phyloP scores from a whole-genome alignment of 2,329 filamentous ascomycete species.

The Aspergillus sp. region DNA sequence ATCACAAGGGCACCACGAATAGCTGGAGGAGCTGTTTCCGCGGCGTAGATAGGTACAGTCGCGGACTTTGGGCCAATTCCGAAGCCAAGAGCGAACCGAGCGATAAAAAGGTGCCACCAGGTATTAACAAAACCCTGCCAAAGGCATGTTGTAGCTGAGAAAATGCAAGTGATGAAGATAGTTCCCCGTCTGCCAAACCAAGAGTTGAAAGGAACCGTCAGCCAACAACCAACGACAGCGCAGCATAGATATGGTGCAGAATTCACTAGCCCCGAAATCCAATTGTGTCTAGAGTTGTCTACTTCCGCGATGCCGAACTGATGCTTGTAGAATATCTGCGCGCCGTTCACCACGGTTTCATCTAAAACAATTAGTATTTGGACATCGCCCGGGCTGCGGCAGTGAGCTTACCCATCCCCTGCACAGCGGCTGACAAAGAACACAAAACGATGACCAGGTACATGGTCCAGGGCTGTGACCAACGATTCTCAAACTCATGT shows the following conservation, averaged over 20 bases:
- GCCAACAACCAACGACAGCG: constrained; percentile 69
- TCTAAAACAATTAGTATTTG: constrained; percentile 39
- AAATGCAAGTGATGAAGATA: constrained; percentile 73
- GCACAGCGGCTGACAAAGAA: constrained; percentile 68
- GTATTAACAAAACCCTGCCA: constrained; percentile 67
- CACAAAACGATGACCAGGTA: constrained; percentile 67
- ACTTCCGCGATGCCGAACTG: constrained; percentile 60
- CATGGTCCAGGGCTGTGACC: constrained; percentile 66
- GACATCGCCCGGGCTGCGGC: no score
- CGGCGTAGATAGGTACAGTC: constrained; percentile 74
- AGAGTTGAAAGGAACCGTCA: constrained; percentile 71
- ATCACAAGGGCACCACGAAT: constrained; percentile 77
- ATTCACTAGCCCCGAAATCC: constrained; percentile 65
- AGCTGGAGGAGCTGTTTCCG: constrained; percentile 68
- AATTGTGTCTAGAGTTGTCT: constrained; percentile 46
- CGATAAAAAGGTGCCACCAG: constrained; percentile 70
- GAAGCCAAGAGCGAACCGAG: constrained; percentile 72
- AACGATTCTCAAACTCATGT: constrained; percentile 64
- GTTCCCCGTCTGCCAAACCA: constrained; percentile 69
- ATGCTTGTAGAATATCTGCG: constrained; percentile 63
- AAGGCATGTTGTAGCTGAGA: constrained; percentile 57
- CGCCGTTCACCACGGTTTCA: constrained; percentile 69
- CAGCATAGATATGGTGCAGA: constrained; percentile 61
- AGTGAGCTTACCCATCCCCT: constrained; percentile 59
- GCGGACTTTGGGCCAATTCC: constrained; percentile 75